Conservation (phyloP, 768 basidiomycete genomes). For the Naematelia encephala region DNA sequence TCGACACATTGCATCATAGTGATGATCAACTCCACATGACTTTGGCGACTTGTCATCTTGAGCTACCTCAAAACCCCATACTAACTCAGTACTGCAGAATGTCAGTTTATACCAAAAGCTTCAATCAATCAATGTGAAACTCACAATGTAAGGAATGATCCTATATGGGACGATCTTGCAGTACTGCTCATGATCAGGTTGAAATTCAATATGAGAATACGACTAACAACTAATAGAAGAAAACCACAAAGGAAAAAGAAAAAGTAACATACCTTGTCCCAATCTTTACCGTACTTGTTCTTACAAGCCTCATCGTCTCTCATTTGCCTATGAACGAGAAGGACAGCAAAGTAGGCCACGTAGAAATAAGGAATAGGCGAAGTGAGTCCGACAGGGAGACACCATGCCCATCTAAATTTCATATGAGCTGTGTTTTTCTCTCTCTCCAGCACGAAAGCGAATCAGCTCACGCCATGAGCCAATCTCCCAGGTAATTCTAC, state of each 20-base stretch:
- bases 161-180: constrained; percentile 77
- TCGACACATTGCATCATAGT: no score
- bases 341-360: constrained; percentile 75
- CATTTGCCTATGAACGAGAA: constrained; percentile 83
- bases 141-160: constrained; percentile 68
- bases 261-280: constrained; percentile 58
- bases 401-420: constrained; percentile 60
- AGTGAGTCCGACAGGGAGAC: constrained; percentile 82
- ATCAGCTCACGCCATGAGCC: constrained; percentile 51
- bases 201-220: not conserved
- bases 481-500: constrained; percentile 51
- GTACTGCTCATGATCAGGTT: constrained; percentile 55
- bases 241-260: not conserved
- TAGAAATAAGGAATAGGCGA: constrained; percentile 98
- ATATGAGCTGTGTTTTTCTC: not conserved
- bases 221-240: not conserved
- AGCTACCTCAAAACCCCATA: no score
- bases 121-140: no score
- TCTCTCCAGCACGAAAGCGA: not conserved
- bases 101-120: no score
- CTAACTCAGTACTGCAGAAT: no score
- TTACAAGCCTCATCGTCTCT: constrained; percentile 90
- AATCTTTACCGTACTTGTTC: constrained; percentile 93
- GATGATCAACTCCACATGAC: no score
- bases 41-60: no score